Evolutionary conservation across 768 basidiomycete species (phyloP).

Genomic region (Macrolepiota dolichaula): DNA sequence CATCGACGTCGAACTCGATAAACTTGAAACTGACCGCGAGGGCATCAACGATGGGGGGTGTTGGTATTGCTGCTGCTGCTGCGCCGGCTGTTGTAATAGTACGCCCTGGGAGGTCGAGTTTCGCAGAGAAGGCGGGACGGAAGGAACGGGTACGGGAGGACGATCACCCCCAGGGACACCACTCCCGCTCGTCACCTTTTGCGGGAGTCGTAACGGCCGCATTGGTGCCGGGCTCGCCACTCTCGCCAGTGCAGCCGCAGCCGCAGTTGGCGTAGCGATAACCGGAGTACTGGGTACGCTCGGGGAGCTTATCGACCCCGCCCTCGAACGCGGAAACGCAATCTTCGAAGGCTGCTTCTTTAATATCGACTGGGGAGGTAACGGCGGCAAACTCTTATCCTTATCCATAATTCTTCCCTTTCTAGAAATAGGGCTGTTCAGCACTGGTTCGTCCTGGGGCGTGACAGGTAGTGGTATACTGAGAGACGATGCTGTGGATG

Average conservation of each 20-base stretch:
- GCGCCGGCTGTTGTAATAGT: not conserved
- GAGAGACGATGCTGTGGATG: conserved; percentile 31
- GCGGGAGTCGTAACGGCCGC: conserved; percentile 29
- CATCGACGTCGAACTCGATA: conserved; percentile 8
- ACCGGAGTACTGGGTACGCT: conserved; percentile 16
- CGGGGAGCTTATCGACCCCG: conserved; percentile 8
- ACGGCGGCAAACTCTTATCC: conserved; percentile 35
- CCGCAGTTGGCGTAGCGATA: conserved; percentile 10
- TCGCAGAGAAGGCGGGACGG: conserved; percentile 16
- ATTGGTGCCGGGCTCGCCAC: conserved; percentile 20
- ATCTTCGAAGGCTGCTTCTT: conserved; percentile 17
- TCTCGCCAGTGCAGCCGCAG: conserved; percentile 8
- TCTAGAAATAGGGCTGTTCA: conserved; percentile 11
- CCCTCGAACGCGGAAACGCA: conserved; percentile 22
- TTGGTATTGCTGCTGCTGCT: too few species aligned
- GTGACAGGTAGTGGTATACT: conserved; percentile 33
- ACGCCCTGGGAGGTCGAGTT: conserved; percentile 1
- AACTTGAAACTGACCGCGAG: not conserved
- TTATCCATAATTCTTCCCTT: conserved; percentile 19
- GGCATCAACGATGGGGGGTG: conserved; percentile 10
- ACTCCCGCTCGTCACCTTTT: conserved; percentile 12
- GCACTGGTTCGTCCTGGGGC: conserved; percentile 23
- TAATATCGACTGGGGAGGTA: conserved; percentile 18
- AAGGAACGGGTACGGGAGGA: conserved; percentile 31
- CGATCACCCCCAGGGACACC: conserved; percentile 22